A percentile compares a stretch with the other conserved stretches of the same genome.
Conservation (phyloP, 2,329 filamentous ascomycete genomes). For the Trichoderma sp. region DNA sequence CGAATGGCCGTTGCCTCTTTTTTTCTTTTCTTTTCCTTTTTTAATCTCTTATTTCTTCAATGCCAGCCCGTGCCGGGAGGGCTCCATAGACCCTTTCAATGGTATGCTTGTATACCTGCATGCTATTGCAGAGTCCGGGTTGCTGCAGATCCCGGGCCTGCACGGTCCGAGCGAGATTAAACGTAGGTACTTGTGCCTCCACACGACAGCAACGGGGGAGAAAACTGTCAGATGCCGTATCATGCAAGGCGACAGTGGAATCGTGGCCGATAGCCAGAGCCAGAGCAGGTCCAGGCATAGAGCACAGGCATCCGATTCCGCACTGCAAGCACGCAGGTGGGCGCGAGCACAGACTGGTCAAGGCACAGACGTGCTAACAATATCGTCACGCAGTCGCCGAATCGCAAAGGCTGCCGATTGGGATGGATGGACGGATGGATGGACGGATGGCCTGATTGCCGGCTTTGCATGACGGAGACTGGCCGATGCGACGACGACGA, state of each 20-base stretch:
- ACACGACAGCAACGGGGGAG: conserved; percentile 1
- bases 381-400: background rate
- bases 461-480: conserved; percentile 20
- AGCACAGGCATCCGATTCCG: background rate
- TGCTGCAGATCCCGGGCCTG: conserved; percentile 16
- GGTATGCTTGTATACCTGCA: background rate
- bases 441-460: conserved; percentile 13
- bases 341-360: background rate
- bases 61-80: background rate
- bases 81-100: background rate
- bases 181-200: conserved; percentile 10
- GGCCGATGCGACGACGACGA: background rate
- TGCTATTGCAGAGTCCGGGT: background rate
- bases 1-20: background rate
- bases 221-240: background rate
- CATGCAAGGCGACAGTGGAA: background rate
- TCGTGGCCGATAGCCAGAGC: background rate
- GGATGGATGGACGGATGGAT: background rate
- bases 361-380: conserved; percentile 6
- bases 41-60: background rate
- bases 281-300: background rate
- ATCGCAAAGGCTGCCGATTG: background rate
- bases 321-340: too few species aligned
- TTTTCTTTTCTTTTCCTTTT: background rate
- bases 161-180: conserved; percentile 22